A percentile compares a stretch with the other conserved stretches of the same genome.
Evolutionary conservation across 176 grass and related monocot species (phyloP).

Genomic region (Oryza glaberrima): DNA sequence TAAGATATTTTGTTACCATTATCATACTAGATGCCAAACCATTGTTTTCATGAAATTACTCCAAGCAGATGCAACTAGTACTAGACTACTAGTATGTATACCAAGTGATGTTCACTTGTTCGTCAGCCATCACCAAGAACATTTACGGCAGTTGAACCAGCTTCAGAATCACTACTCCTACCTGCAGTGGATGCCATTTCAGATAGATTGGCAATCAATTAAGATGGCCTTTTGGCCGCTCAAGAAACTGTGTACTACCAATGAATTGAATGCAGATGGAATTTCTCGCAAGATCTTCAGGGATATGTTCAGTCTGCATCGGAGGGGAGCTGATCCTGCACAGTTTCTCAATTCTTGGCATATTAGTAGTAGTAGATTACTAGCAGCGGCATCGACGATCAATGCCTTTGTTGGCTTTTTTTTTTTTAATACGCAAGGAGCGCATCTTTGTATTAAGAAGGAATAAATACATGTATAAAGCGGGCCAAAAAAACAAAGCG

Average conservation of each 20-base stretch:
- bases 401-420: background rate
- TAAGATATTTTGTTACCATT: background rate
- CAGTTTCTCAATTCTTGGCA: background rate
- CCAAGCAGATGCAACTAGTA: background rate
- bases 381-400: background rate
- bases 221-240: background rate
- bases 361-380: background rate
- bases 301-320: background rate
- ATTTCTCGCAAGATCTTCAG: background rate
- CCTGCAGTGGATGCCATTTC: background rate
- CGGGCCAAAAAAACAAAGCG: too few species aligned
- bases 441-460: too few species aligned
- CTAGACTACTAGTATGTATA: background rate
- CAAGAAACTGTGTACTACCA: background rate
- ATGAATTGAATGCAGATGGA: background rate
- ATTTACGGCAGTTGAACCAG: too few species aligned
- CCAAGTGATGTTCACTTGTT: background rate
- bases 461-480: too few species aligned
- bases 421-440: too few species aligned
- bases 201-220: constrained; percentile 2
- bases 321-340: background rate
- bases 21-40: background rate
- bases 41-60: background rate
- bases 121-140: background rate
- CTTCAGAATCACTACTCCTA: too few species aligned